Conservation (phyloP, 805 yeast species). For the Wickerhamomyces alni region DNA sequence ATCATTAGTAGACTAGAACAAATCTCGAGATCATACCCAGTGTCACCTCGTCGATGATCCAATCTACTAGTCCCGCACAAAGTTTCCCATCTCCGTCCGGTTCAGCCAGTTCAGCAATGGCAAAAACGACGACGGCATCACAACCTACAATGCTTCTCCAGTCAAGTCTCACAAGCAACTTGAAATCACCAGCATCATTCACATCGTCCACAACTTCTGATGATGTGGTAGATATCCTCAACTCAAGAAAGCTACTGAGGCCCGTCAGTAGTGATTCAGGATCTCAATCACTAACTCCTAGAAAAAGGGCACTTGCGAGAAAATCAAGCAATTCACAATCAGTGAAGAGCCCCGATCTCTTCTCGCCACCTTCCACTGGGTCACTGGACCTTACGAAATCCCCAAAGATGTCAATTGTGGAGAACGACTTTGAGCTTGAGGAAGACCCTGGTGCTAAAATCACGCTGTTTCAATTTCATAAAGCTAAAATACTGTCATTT, state of each 20-base stretch:
- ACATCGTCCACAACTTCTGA: background rate
- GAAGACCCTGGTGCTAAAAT: slow-evolving; percentile 12
- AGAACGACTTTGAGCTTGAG: background rate
- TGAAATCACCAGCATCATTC: background rate
- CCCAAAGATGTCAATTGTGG: background rate
- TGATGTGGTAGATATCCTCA: slow-evolving; percentile 18
- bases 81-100: background rate
- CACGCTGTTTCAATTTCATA: slow-evolving; percentile 14
- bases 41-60: background rate
- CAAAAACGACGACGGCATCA: background rate
- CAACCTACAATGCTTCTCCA: background rate
- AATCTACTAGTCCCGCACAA: background rate
- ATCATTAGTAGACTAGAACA: too few species aligned
- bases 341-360: too few species aligned
- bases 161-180: too few species aligned
- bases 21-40: too few species aligned
- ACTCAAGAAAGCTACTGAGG: slow-evolving; percentile 16
- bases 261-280: slow-evolving; percentile 8
- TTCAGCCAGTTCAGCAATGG: too few species aligned
- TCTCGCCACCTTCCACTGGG: too few species aligned
- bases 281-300: slow-evolving; percentile 13
- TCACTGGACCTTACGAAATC: slow-evolving; percentile 2
- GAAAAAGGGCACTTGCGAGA: slow-evolving; percentile 18
- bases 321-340: slow-evolving; percentile 6
- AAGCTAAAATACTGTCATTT: slow-evolving; percentile 20